A percentile compares a stretch with the other conserved stretches of the same genome.
Evolutionary conservation across 306 rosid genomes (phyloP).

Genomic region (Aeschynomene evenia): DNA sequence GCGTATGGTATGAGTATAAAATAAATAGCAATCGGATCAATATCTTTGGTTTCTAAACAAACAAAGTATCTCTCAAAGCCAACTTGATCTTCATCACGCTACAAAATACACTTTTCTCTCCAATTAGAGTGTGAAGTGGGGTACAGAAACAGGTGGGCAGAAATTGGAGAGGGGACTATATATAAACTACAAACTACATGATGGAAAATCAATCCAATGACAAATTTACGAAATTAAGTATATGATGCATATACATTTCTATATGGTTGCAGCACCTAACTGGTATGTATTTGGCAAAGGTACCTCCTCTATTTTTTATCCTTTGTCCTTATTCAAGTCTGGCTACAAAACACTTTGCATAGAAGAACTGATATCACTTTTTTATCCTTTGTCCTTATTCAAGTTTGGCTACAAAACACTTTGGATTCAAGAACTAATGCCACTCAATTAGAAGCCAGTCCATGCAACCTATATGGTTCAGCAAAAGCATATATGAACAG

Average conservation of each 20-base stretch:
- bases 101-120: slow-evolving; percentile 11
- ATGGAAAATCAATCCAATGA: background rate
- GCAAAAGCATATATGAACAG: background rate
- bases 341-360: background rate
- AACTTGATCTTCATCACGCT: background rate
- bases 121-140: background rate
- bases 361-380: background rate
- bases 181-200: background rate
- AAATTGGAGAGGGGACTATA: background rate
- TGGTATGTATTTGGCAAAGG: background rate
- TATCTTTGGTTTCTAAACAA: background rate
- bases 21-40: background rate
- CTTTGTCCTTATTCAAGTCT: background rate
- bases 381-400: background rate
- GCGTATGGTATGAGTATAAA: background rate
- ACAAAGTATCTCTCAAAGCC: background rate
- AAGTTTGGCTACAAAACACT: background rate
- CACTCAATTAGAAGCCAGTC: background rate
- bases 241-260: background rate
- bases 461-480: background rate
- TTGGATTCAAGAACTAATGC: background rate
- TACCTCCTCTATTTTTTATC: background rate
- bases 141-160: background rate
- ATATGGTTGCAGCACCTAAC: background rate
- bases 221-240: background rate